Evolutionary conservation across 805 yeast species (phyloP).

Genomic region (Lachancea waltii): DNA sequence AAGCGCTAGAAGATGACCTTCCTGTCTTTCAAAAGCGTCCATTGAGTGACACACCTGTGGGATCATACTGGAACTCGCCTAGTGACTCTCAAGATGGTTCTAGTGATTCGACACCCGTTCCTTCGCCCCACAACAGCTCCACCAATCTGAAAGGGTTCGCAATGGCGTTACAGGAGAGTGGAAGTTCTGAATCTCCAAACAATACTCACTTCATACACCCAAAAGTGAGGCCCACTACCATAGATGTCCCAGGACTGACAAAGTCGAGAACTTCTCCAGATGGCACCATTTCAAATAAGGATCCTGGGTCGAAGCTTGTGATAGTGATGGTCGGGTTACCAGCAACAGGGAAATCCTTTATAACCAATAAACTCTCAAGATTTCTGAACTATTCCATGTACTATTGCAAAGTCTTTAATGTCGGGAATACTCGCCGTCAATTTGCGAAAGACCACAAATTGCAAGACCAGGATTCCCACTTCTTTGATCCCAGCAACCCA

Average conservation of each 20-base stretch:
- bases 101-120: constrained; percentile 26
- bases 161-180: neutral
- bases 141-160: constrained; percentile 1
- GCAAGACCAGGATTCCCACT: constrained; percentile 66
- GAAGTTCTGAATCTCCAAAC: constrained; percentile 10
- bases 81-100: constrained; percentile 29
- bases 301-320: constrained; percentile 76
- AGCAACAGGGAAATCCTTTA: constrained; percentile 88
- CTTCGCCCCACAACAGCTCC: constrained; percentile 15
- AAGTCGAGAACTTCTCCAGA: constrained; percentile 74
- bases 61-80: constrained; percentile 53
- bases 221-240: constrained; percentile 64
- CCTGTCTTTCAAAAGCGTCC: constrained; percentile 69
- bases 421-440: constrained; percentile 86
- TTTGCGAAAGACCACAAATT: constrained; percentile 39
- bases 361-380: constrained; percentile 84
- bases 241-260: constrained; percentile 90
- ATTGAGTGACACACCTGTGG: constrained; percentile 66
- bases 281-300: constrained; percentile 54
- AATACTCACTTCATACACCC: constrained; percentile 26
- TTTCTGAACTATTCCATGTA: constrained; percentile 93
- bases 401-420: constrained; percentile 85
- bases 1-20: constrained; percentile 11
- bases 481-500: constrained; percentile 75
- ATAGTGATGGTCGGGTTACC: constrained; percentile 93